These are phyloP conservation scores for Aspergillus puulaauensis DNA, from an alignment of 2,329 filamentous ascomycete genomes.

Conservation along the genomic window DNA sequence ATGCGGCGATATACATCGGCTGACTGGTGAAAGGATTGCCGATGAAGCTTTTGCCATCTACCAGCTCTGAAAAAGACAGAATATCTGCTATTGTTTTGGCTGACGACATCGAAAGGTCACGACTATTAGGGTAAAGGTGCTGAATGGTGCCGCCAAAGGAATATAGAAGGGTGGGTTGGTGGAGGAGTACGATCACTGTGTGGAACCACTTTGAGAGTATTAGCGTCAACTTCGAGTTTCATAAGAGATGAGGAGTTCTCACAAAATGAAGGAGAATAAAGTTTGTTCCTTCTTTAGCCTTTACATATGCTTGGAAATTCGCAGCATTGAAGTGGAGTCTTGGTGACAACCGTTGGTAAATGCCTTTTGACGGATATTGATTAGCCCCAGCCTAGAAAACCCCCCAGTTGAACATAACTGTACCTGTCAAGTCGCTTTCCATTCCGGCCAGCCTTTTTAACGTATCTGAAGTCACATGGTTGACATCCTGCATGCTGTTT, in stretches of 20 bases:
- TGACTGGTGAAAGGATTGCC: conserved; percentile 88
- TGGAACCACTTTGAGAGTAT: conserved; percentile 66
- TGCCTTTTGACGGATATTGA: conserved; percentile 32
- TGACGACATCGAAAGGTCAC: conserved; percentile 79
- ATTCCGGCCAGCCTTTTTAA: conserved; percentile 71
- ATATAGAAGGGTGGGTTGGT: conserved; percentile 78
- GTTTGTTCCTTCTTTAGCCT: conserved; percentile 76
- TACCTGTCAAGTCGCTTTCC: conserved; percentile 72
- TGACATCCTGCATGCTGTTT: conserved; percentile 73
- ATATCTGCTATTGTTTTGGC: conserved; percentile 92
- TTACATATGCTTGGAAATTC: conserved; percentile 84
- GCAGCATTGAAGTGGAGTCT: conserved; percentile 78
- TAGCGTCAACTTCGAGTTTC: conserved; percentile 7
- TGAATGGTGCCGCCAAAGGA: conserved; percentile 70
- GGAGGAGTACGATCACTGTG: conserved; percentile 77
- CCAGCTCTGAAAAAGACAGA: conserved; percentile 78
- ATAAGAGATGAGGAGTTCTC: conserved; percentile 7
- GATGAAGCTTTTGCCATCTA: conserved; percentile 81
- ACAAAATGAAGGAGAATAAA: conserved; percentile 79
- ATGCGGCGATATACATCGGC: conserved; percentile 88
- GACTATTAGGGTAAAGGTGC: conserved; percentile 75
- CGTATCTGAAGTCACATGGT: conserved; percentile 73
- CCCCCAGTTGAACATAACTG: conserved; percentile 33
- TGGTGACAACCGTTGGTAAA: conserved; percentile 72
- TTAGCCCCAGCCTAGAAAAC: conserved; percentile 2